Conservation (phyloP, 2,329 filamentous ascomycete species). For the Pezizomycotina sp. region DNA sequence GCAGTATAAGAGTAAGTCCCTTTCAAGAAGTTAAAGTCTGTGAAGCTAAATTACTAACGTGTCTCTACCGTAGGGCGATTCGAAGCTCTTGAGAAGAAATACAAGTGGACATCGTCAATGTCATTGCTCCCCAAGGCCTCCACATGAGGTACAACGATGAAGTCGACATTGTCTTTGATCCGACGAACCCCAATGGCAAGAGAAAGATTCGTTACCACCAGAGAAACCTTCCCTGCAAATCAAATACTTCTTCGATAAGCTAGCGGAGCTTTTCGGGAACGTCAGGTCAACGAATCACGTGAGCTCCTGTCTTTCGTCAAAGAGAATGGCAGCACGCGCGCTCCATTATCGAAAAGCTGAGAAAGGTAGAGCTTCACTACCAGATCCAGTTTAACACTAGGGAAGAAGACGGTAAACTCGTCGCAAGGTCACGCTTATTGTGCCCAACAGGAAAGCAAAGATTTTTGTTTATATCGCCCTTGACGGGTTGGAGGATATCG, state of each 20-base stretch:
- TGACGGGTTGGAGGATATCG: slow-evolving; percentile 33
- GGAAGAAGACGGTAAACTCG: slow-evolving; percentile 46
- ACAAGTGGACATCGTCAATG: slow-evolving; percentile 57
- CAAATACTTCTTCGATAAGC: no score
- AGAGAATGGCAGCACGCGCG: slow-evolving; percentile 8
- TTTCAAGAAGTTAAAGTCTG: background rate
- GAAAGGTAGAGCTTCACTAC: slow-evolving; percentile 45
- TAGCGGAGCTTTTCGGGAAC: no score
- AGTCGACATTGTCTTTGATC: slow-evolving; percentile 56
- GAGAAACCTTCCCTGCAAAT: no score
- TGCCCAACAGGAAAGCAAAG: slow-evolving; percentile 52
- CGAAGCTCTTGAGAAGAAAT: slow-evolving; percentile 45
- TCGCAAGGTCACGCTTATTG: slow-evolving; percentile 48
- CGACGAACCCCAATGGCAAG: slow-evolving; percentile 22
- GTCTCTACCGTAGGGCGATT: slow-evolving; percentile 43
- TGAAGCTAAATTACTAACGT: slow-evolving; percentile 4
- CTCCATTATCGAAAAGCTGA: slow-evolving; percentile 43
- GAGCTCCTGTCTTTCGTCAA: slow-evolving; percentile 10
- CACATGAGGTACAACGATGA: slow-evolving; percentile 56
- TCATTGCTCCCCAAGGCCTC: slow-evolving; percentile 47
- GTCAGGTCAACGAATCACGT: slow-evolving; percentile 2
- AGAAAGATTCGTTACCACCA: no score
- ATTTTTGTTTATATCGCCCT: slow-evolving; percentile 42
- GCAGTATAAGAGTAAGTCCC: slow-evolving; percentile 50
- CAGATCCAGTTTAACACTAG: slow-evolving; percentile 48